Evolutionary conservation across 2,329 filamentous ascomycete genomes (phyloP), one percentile per base, ranked within the genome.

Genomic region (Capronia coronata): DNA sequence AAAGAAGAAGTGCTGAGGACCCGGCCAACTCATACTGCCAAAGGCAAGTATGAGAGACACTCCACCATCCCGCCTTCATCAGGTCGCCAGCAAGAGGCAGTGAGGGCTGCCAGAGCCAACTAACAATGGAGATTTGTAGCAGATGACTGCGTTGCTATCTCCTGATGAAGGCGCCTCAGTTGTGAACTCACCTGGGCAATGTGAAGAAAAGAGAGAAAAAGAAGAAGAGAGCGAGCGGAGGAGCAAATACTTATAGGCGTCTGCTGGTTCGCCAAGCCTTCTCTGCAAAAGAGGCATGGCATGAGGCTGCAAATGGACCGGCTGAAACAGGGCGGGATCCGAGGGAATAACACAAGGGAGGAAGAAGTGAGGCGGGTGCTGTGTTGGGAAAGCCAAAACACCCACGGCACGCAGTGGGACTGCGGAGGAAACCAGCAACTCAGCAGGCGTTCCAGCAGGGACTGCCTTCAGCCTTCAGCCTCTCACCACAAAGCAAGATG

Each of bases 51-150:
- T n/a, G n/a, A 22, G 10, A 19, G 40, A 27, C 21, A n/a, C 34
- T 39, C 43, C 43, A 40, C 44, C 23, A 29, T 13, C 35, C 22
- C 23, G 40, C 25, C 40, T 43, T 43, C 23, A 25, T 19, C 40
- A 29, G 25, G 7, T 3, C 34, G 43, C 43, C 43, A 22, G 21
- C 23, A 34, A 21, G 10, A 6, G 16, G 9, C 30, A 34, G 41
- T 9, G 14, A 19, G 22, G n/a, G 3, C 25, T 6, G 32, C 29
- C 43, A 45, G 29, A 45, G 43, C 43, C 47, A 49, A 45, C 47
- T 32, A 40, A 40, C 27, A 49, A 45, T 49, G 34, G 47, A 45
- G 34, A 45, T 49, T 44, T 30, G 47, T 49, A 49, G 22, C 38
- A 18, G 34, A 9, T 37, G 30, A 8, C 14, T 18, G n/a, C 14